These are phyloP conservation scores for Cicer chorassanicum DNA, from an alignment of 306 rosid species.

Conservation along the genomic window DNA sequence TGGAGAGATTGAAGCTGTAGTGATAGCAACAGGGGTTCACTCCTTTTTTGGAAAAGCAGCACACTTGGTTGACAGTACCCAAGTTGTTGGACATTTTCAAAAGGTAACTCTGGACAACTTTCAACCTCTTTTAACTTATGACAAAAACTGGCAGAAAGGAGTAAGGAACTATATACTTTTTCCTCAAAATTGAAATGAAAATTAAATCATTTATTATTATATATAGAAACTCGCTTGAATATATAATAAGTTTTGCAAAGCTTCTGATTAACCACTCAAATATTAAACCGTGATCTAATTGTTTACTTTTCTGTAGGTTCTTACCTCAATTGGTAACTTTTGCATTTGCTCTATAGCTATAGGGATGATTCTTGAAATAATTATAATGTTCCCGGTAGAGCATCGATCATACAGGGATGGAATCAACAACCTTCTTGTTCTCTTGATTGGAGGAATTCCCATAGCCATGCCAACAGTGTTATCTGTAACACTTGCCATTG, in stretches of 20 bases:
- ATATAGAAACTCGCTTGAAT: constrained; percentile 15
- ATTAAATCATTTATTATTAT: constrained; percentile 13
- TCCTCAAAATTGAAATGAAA: constrained; percentile 17
- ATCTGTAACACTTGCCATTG: constrained; percentile 90
- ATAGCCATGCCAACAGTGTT: constrained; percentile 97
- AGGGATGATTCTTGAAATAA: constrained; percentile 87
- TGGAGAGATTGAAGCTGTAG: constrained; percentile 90
- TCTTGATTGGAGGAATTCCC: constrained; percentile 91
- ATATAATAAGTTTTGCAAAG: background rate
- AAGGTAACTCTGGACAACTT: constrained; percentile 52
- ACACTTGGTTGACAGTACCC: constrained; percentile 75
- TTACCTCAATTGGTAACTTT: constrained; percentile 85
- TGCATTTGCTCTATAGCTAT: constrained; percentile 90
- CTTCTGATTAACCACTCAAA: constrained; percentile 5
- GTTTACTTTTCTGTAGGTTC: constrained; percentile 64
- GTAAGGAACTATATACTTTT: constrained; percentile 22
- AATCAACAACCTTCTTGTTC: constrained; percentile 93
- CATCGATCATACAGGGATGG: constrained; percentile 82
- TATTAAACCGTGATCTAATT: constrained; percentile 17
- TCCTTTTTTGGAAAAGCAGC: constrained; percentile 91
- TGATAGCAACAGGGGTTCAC: constrained; percentile 83
- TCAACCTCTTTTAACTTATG: constrained; percentile 5
- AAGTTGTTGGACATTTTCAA: constrained; percentile 82
- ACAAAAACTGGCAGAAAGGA: constrained; percentile 24
- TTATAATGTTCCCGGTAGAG: constrained; percentile 83